phyloP scores from a whole-genome alignment of 2,329 filamentous ascomycete genomes.

The Cordyceps pruinosa region DNA sequence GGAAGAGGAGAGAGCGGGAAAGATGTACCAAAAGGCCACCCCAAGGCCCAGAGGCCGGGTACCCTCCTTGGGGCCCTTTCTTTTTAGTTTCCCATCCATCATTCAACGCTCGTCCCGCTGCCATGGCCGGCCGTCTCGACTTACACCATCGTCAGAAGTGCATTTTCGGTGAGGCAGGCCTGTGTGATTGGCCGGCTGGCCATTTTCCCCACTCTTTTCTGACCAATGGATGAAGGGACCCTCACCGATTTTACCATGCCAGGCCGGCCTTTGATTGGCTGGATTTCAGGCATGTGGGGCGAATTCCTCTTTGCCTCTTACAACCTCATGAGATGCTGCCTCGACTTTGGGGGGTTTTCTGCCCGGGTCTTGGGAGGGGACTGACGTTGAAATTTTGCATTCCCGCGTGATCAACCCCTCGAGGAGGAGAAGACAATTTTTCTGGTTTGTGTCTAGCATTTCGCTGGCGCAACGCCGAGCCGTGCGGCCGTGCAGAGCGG shows the following conservation, averaged over 20 bases:
- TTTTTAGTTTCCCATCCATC: constrained; percentile 11
- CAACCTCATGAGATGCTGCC: background rate
- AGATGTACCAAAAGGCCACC: background rate
- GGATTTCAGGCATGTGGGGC: background rate
- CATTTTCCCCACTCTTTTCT: background rate
- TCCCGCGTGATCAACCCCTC: no score
- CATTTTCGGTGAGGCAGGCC: constrained; percentile 26
- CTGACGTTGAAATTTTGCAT: no score
- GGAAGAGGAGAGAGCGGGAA: background rate
- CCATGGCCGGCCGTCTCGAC: constrained; percentile 21
- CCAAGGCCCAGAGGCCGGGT: constrained; percentile 9
- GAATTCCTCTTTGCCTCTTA: background rate
- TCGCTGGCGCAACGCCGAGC: no score
- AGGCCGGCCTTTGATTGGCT: constrained; percentile 9
- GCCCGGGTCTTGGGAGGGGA: no score
- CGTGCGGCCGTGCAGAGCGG: no score
- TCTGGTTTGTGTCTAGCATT: no score
- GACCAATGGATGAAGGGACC: constrained; percentile 12
- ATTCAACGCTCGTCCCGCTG: constrained; percentile 9
- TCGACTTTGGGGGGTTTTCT: background rate
- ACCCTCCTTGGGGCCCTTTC: constrained; percentile 6
- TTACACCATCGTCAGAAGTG: constrained; percentile 31
- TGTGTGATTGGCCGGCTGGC: constrained; percentile 16
- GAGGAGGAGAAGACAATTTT: no score
- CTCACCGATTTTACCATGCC: constrained; percentile 17